Evolutionary conservation across 148 eudicot genomes (phyloP), one percentile per base, ranked within the genome.

Genomic region (Rhododendron kiyosumense): DNA sequence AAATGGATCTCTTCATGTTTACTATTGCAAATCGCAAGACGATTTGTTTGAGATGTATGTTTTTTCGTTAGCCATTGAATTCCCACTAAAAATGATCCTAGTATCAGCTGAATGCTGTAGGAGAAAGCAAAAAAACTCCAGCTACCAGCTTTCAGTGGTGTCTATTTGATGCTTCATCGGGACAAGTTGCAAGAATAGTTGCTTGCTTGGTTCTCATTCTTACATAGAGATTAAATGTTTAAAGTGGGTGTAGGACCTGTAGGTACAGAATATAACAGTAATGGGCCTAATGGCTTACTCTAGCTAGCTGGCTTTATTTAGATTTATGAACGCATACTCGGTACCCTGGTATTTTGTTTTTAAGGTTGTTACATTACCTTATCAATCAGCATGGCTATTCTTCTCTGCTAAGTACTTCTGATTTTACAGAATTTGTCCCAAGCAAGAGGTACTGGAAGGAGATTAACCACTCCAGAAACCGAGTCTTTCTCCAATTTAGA

Each of bases 381-480:
- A 83, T 38, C 26, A 71, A 63, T 59, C 26, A 78, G 86, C 8
- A 73, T 36, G 51, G 32, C 49, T 83, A 46, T 45, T 65, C 26
- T 34, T 61, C 30, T 83, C 46, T 69, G 28, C 32, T 67, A 46
- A 83, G 41, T 69, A 45, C 36, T 65, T 65, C 28, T 79, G 43
- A 52, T 84, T 11, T 51, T 91, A 78, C 91, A 96, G 98, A 96
- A 89, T 86, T 90, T 93, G 81, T 90, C 96, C 74, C 95, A 94
- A 92, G 91, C 87, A 57, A 92, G 93, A 83, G 91, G 93, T 84
- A 86, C 86, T 83, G 94, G 95, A 32, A 92, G 95, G 90, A 95
- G 95, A 89, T 36, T 87, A 51, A 28, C 85, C 84, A 85, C 91
- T 49, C 81, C 92, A 43, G 95, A 95, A 59, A 88, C 86, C 10